These are phyloP conservation scores for Crithidia acanthocephali DNA, from an alignment of 208 protist species.

Conservation along the genomic window DNA sequence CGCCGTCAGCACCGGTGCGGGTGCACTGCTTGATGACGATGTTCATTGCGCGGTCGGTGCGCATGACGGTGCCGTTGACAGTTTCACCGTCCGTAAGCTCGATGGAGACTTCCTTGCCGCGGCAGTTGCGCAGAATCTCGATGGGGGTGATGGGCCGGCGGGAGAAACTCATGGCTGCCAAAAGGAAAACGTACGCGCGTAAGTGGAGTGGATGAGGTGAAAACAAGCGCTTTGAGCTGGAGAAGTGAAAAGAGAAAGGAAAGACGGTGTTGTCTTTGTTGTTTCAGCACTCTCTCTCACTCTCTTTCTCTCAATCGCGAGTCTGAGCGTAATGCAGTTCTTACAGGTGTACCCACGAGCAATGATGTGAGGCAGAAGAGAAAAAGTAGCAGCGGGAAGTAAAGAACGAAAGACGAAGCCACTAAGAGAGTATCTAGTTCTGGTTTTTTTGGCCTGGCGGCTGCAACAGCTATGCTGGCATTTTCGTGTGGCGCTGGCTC, in stretches of 20 bases:
- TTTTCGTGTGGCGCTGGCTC: no score
- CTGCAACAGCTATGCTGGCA: no score
- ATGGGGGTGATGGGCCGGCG: conserved; percentile 58
- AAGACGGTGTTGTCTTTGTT: neutral
- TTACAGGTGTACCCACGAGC: no score
- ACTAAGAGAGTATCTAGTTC: no score
- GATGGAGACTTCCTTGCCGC: conserved; percentile 78
- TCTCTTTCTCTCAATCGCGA: no score
- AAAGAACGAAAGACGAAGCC: no score
- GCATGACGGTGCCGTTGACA: conserved; percentile 83
- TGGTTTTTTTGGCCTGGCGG: no score
- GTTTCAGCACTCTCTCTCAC: no score
- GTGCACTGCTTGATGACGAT: conserved; percentile 81
- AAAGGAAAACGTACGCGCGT: conserved; percentile 24
- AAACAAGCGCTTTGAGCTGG: neutral
- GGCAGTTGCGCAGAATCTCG: conserved; percentile 83
- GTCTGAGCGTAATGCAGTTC: no score
- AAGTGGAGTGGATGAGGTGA: no score
- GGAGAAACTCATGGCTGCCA: conserved; percentile 40
- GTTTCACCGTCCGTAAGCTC: conserved; percentile 74
- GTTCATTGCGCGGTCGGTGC: conserved; percentile 84
- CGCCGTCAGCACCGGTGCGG: conserved; percentile 61
- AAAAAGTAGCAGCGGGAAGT: no score
- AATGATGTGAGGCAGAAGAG: no score
- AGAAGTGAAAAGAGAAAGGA: neutral